phyloP scores from a whole-genome alignment of 371 early-diverging fungal genomes.

The Mortierella sp. region DNA sequence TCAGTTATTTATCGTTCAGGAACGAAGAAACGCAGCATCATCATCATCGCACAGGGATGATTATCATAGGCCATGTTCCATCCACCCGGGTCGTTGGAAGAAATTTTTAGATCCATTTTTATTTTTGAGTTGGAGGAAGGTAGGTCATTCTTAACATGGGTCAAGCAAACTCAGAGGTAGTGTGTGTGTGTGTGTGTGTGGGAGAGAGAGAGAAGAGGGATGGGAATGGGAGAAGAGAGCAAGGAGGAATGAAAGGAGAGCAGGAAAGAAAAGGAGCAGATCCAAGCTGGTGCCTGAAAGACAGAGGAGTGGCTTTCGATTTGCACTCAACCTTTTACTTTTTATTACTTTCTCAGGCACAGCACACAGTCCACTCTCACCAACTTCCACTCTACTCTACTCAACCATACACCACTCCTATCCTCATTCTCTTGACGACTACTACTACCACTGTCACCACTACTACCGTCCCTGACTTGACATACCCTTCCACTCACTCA shows the following conservation, averaged over 20 bases:
- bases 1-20: neutral
- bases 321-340: neutral
- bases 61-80: conserved; percentile 8
- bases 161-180: neutral
- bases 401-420: neutral
- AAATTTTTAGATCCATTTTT: neutral
- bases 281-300: neutral
- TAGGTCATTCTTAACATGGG: neutral
- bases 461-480: neutral
- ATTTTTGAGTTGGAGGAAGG: neutral
- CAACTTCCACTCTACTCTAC: too few species aligned
- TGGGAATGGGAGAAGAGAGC: neutral
- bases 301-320: conserved; percentile 14
- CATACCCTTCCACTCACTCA: neutral
- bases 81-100: neutral
- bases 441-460: neutral
- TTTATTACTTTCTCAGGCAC: neutral
- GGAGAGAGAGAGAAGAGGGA: too few species aligned
- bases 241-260: neutral
- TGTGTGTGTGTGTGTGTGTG: too few species aligned
- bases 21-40: neutral
- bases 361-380: neutral
- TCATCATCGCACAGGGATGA: neutral
- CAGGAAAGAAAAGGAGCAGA: neutral
- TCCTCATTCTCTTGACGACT: neutral